phyloP scores from a whole-genome alignment of 2,329 filamentous ascomycete species.

The Didymella pomorum region DNA sequence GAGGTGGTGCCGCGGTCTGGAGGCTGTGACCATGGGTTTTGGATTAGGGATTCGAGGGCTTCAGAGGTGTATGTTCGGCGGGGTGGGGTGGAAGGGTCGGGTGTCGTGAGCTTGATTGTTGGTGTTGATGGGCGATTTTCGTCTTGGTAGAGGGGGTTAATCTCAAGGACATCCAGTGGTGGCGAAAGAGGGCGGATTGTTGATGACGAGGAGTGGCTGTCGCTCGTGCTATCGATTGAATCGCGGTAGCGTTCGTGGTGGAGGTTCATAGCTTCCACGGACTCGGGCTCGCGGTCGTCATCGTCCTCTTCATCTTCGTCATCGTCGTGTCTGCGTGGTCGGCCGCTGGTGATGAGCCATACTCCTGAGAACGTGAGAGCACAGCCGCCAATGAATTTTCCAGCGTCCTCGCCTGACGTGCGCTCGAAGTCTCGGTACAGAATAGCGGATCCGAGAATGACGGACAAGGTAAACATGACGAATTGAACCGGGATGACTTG shows the following conservation, averaged over 20 bases:
- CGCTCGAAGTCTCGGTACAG: constrained; percentile 95
- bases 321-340: constrained; percentile 53
- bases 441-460: constrained; percentile 92
- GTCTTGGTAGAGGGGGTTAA: constrained; percentile 26
- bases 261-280: constrained; percentile 54
- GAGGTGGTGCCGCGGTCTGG: constrained; percentile 8
- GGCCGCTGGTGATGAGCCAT: constrained; percentile 93
- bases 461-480: constrained; percentile 92
- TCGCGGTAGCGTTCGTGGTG: constrained; percentile 51
- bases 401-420: constrained; percentile 74
- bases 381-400: constrained; percentile 90
- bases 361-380: constrained; percentile 93
- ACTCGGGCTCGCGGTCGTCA: constrained; percentile 55
- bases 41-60: constrained; percentile 32
- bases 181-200: constrained; percentile 36
- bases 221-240: constrained; percentile 32
- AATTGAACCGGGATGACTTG: constrained; percentile 99
- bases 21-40: constrained; percentile 42
- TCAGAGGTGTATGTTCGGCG: constrained; percentile 18
- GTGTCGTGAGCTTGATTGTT: constrained; percentile 31
- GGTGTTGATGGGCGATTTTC: constrained; percentile 36
- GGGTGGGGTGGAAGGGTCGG: constrained; percentile 22
- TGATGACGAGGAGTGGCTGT: constrained; percentile 31
- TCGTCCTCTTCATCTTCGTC: constrained; percentile 61
- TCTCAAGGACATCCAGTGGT: constrained; percentile 24